phyloP scores from a whole-genome alignment of 2,329 filamentous ascomycete genomes.

The Alternaria rosae region DNA sequence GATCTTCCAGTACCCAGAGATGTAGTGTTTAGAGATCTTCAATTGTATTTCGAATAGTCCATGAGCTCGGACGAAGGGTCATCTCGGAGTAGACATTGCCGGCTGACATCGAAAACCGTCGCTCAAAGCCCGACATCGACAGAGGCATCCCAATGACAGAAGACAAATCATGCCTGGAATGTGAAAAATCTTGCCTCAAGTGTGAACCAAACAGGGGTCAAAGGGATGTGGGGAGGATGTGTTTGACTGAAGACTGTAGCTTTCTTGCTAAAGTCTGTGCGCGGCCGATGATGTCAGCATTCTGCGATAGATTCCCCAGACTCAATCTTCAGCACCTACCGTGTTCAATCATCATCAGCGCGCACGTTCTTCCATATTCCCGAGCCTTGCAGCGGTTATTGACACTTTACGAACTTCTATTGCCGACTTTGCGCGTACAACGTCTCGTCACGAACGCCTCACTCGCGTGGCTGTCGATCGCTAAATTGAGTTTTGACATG shows the following conservation, averaged over 20 bases:
- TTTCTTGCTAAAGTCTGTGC: not conserved
- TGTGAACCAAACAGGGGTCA: not conserved
- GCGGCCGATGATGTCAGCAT: not conserved
- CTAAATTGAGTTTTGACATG: conserved; percentile 6
- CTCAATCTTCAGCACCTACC: not conserved
- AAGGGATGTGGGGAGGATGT: not conserved
- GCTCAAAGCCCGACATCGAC: not conserved
- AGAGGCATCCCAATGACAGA: not conserved
- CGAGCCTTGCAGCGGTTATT: not conserved
- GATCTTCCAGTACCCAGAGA: not conserved
- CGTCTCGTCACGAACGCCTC: not conserved
- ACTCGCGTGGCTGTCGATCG: not conserved
- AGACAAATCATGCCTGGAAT: not conserved
- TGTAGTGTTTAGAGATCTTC: not conserved
- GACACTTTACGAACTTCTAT: not conserved
- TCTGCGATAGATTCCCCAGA: not conserved
- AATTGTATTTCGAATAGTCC: not conserved
- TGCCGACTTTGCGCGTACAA: conserved; percentile 7
- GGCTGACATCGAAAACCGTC: not conserved
- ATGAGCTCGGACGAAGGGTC: not conserved
- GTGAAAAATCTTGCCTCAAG: not conserved
- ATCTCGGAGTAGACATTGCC: not conserved
- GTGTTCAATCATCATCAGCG: not conserved
- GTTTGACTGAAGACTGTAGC: not conserved
- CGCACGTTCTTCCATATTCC: not conserved